Evolutionary conservation across 495 filamentous ascomycete species (phyloP), one percentile per base, ranked within the genome.

Genomic region (Penicillium macrosclerotiorum): DNA sequence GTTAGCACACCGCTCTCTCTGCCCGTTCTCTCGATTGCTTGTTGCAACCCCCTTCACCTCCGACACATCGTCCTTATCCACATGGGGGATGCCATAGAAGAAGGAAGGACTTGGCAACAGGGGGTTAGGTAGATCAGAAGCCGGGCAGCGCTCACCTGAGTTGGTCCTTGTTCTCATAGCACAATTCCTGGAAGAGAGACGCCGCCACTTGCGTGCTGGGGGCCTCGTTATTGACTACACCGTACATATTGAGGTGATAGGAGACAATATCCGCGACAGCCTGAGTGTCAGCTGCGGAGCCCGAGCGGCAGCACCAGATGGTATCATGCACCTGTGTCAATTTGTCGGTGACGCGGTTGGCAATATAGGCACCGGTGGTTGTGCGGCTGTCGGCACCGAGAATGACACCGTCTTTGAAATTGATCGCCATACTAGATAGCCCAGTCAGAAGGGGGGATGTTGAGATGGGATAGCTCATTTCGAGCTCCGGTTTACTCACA

Each of bases 271-370:
- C 93, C 37, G 93, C 94, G 32, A 98, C 86, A 17, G 93, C 94
- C 71, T 98, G 93, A 43, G 93, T 98, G 65, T 98, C 93, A 56
- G 93, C 93, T 16, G 93, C 93, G 8, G 93, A 97, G 22, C 93
- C 93, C 40, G 94, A 96, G 53, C 85, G 85, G 73, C 93, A 98
- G 78, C 93, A 98, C 93, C 93, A 98, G 67, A 98, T 96, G 37
- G 92, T 97, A 69, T 97, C 93, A 70, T 95, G 88, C 31, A 98
- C 91, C 71, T 91, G 89, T 52, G 94, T 98, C 62, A 98, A 83
- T 78, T 98, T 98, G 76, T 98, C 93, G 45, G 93, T 97, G 37
- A 98, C 94, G 73, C 93, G 85, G 68, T 98, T 98, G 59, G 93
- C 94, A 64, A 98, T 97, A 79, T 95, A 97, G 51, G 93, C 84